A percentile compares a stretch with the other conserved stretches of the same genome.
phyloP scores from a whole-genome alignment of 2,329 filamentous ascomycete species.

The Sarocladiaceae sp. region DNA sequence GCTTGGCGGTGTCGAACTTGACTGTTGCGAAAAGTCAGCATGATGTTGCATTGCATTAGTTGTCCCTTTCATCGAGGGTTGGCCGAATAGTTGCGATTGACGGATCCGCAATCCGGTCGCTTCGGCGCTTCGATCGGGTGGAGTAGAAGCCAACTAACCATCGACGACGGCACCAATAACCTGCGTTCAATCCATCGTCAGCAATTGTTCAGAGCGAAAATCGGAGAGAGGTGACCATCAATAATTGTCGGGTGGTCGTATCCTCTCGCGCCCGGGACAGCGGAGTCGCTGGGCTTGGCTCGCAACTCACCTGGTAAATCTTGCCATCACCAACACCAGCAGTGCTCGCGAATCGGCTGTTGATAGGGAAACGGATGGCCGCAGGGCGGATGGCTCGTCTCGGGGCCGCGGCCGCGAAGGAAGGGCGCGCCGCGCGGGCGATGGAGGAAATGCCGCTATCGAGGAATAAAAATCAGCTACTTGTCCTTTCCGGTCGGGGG shows the following conservation, averaged over 20 bases:
- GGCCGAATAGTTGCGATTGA: background rate
- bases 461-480: conserved; percentile 19
- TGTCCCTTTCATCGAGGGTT: background rate
- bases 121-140: conserved; percentile 2
- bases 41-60: background rate
- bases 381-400: conserved; percentile 53
- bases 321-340: conserved; percentile 55
- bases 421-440: conserved; percentile 56
- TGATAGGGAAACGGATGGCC: conserved; percentile 47
- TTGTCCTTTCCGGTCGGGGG: conserved; percentile 10
- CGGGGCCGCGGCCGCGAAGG: conserved; percentile 50
- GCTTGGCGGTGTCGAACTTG: conserved; percentile 92
- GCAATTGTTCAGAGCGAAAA: conserved; percentile 1
- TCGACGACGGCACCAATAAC: conserved; percentile 99
- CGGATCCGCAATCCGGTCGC: conserved; percentile 11
- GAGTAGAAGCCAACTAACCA: conserved; percentile 54
- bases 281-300: conserved; percentile 9
- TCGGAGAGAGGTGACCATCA: conserved; percentile 3
- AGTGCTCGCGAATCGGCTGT: conserved; percentile 54
- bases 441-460: conserved; percentile 61
- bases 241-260: conserved; percentile 3
- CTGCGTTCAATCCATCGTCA: conserved; percentile 53
- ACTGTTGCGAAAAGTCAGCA: conserved; percentile 49
- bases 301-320: conserved; percentile 58
- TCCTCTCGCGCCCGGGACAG: conserved; percentile 10